Conservation (phyloP, 1,284 basidiomycete genomes). For the Naganishia sp. region DNA sequence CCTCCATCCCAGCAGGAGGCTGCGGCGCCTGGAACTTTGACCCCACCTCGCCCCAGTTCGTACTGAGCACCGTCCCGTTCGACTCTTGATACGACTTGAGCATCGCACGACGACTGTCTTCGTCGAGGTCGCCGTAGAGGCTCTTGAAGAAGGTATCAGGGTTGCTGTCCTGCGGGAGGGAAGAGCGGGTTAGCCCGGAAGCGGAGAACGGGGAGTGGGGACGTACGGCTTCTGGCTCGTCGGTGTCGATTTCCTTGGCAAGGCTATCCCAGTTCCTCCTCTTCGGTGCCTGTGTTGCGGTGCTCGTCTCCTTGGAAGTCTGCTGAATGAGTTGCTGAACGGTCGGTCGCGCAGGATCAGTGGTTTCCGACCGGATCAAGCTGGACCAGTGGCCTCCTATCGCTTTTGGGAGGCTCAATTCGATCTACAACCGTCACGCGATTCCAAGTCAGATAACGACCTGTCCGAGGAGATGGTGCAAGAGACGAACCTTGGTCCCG, state of each 20-base stretch:
- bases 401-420: conserved; percentile 47
- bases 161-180: conserved; percentile 7
- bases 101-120: conserved; percentile 86
- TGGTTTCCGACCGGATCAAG: conserved; percentile 36
- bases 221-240: conserved; percentile 35
- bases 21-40: conserved; percentile 64
- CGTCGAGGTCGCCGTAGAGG: conserved; percentile 81
- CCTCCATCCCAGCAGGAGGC: conserved; percentile 77
- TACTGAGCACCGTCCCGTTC: conserved; percentile 87
- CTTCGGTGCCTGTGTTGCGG: conserved; percentile 28
- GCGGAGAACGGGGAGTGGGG: conserved; percentile 8
- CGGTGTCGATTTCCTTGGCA: conserved; percentile 43
- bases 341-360: conserved; percentile 4
- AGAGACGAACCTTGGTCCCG: conserved; percentile 26
- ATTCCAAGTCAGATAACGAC: neutral
- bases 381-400: conserved; percentile 65
- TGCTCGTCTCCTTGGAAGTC: neutral
- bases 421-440: conserved; percentile 40
- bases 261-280: conserved; percentile 53
- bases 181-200: conserved; percentile 42
- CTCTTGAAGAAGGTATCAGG: conserved; percentile 53
- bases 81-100: conserved; percentile 93
- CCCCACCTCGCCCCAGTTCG: conserved; percentile 85
- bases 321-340: neutral
- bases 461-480: neutral